These are phyloP conservation scores for Triadica sebifera DNA, from an alignment of 345 rosid genomes.

Conservation along the genomic window DNA sequence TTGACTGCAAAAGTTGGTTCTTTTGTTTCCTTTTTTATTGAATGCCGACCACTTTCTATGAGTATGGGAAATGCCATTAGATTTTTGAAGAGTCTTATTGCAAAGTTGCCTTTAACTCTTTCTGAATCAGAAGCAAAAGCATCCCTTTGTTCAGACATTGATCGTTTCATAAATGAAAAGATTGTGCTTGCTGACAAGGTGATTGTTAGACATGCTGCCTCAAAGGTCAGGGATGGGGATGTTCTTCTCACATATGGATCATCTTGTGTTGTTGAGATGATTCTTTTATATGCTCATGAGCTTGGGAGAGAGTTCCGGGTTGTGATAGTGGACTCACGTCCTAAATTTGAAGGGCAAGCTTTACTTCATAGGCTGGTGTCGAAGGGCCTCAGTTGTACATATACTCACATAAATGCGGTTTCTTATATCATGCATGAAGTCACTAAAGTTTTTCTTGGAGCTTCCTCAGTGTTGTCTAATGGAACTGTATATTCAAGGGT, in stretches of 20 bases:
- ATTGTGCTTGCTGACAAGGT: slow-evolving; percentile 69
- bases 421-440: slow-evolving; percentile 95
- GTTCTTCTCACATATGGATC: slow-evolving; percentile 90
- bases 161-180: slow-evolving; percentile 76
- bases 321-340: slow-evolving; percentile 85
- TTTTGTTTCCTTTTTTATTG: slow-evolving; percentile 79
- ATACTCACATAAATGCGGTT: slow-evolving; percentile 82
- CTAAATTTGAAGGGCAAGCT: slow-evolving; percentile 83
- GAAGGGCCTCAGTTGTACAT: slow-evolving; percentile 78
- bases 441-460: slow-evolving; percentile 85
- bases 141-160: slow-evolving; percentile 67
- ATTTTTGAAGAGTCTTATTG: slow-evolving; percentile 65
- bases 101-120: slow-evolving; percentile 61
- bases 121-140: slow-evolving; percentile 82
- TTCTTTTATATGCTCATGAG: slow-evolving; percentile 77
- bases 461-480: slow-evolving; percentile 85
- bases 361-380: slow-evolving; percentile 83
- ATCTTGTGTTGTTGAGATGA: slow-evolving; percentile 83
- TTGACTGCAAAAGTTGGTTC: slow-evolving; percentile 75
- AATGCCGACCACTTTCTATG: slow-evolving; percentile 85
- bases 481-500: slow-evolving; percentile 95
- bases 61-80: slow-evolving; percentile 95
- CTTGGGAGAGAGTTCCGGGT: slow-evolving; percentile 73
- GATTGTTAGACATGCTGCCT: slow-evolving; percentile 78
- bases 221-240: slow-evolving; percentile 84